phyloP scores from a whole-genome alignment of 257 asterid genomes.

The Plantago major region DNA sequence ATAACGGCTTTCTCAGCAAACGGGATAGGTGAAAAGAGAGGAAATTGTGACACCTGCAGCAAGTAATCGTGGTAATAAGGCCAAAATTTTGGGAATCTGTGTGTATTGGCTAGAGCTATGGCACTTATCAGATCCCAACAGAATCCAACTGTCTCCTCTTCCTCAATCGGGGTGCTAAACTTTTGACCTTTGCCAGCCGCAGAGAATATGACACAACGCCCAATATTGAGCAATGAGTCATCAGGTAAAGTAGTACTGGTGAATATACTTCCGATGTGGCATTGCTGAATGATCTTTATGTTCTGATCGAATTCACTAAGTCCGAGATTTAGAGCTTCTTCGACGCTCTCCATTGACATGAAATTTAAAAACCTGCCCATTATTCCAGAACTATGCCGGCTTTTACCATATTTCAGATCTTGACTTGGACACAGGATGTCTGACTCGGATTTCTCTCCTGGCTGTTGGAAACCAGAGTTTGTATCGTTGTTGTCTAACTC shows the following conservation, averaged over 20 bases:
- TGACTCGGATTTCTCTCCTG: conserved; percentile 24
- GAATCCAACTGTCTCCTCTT: conserved; percentile 76
- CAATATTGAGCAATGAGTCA: conserved; percentile 66
- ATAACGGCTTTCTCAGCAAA: conserved; percentile 67
- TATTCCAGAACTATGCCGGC: conserved; percentile 39
- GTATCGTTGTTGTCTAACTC: conserved; percentile 39
- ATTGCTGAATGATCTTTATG: conserved; percentile 69
- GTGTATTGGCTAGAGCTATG: conserved; percentile 47
- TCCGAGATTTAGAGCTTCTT: conserved; percentile 74
- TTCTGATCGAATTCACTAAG: conserved; percentile 85
- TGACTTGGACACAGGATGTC: conserved; percentile 26
- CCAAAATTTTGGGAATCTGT: conserved; percentile 68
- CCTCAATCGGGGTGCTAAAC: conserved; percentile 81
- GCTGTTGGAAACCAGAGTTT: conserved; percentile 5
- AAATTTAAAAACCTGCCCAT: conserved; percentile 56
- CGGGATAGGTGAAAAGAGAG: conserved; percentile 72
- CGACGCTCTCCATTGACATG: conserved; percentile 75
- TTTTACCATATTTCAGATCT: conserved; percentile 33
- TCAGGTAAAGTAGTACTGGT: conserved; percentile 56
- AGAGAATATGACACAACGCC: conserved; percentile 71
- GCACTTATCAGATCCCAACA: conserved; percentile 78
- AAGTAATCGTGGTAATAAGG: conserved; percentile 75
- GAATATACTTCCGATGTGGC: conserved; percentile 80
- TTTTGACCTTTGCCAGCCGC: conserved; percentile 85
- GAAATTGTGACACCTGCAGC: conserved; percentile 67